These are phyloP conservation scores for Dovyalis caffra DNA, from an alignment of 345 rosid species.

Conservation along the genomic window DNA sequence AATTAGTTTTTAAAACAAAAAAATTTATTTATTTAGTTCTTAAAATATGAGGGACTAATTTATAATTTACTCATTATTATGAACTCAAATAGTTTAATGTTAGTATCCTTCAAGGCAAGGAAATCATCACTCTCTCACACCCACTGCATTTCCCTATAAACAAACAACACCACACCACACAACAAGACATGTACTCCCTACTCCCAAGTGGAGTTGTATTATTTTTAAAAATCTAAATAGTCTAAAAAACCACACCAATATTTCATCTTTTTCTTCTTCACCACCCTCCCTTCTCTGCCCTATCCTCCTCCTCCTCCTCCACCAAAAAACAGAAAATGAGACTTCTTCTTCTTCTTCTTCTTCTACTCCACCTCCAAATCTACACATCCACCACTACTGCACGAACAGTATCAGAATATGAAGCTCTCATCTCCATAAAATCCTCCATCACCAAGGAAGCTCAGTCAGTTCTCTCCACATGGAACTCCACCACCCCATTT, in stretches of 20 bases:
- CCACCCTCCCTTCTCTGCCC: constrained; percentile 7
- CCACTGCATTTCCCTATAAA: too few species aligned
- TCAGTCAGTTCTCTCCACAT: constrained; percentile 48
- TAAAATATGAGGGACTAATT: too few species aligned
- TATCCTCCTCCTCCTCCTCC: background rate
- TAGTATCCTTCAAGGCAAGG: too few species aligned
- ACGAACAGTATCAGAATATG: constrained; percentile 52
- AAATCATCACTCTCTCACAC: too few species aligned
- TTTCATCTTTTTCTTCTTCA: constrained; percentile 11
- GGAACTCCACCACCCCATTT: constrained; percentile 56
- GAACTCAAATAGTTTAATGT: too few species aligned
- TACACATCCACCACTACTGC: constrained; percentile 30
- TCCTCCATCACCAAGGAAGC: constrained; percentile 62
- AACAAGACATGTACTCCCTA: too few species aligned
- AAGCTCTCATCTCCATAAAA: constrained; percentile 74
- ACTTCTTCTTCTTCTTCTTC: constrained; percentile 39
- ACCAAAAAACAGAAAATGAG: constrained; percentile 40
- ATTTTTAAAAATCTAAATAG: too few species aligned
- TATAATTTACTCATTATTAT: too few species aligned
- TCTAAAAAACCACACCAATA: constrained; percentile 28
- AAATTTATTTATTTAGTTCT: too few species aligned
- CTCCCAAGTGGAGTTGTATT: too few species aligned
- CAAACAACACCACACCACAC: too few species aligned
- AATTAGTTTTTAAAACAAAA: too few species aligned
- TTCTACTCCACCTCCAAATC: constrained; percentile 41